Percentiles rank a stretch among this genome's conserved stretches.
Conservation (phyloP, 768 basidiomycete genomes). For the Boletus sp. region DNA sequence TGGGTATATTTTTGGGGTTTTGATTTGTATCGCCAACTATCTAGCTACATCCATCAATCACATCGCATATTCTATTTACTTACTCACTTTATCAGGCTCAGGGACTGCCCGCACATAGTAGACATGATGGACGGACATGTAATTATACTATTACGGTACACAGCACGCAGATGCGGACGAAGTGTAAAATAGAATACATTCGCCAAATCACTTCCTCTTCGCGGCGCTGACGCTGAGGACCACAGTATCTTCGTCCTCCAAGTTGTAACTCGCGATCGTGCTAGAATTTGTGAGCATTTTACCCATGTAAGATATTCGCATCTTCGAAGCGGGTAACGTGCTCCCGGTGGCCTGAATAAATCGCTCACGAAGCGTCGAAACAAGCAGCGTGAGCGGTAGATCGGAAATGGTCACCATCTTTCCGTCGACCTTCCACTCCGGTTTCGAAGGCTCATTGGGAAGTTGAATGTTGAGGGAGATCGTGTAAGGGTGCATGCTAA, state of each 20-base stretch:
- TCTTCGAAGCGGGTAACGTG: constrained; percentile 73
- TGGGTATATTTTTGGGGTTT: constrained; percentile 10
- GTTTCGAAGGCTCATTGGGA: constrained; percentile 76
- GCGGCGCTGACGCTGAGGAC: constrained; percentile 73
- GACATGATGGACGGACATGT: constrained; percentile 16
- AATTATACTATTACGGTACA: constrained; percentile 7
- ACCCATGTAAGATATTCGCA: constrained; percentile 74
- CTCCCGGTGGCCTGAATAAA: constrained; percentile 78
- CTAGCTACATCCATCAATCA: constrained; percentile 17
- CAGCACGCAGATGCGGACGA: constrained; percentile 5
- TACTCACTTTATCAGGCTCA: constrained; percentile 17
- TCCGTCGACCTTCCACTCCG: constrained; percentile 93
- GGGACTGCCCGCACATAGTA: constrained; percentile 5
- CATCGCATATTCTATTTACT: constrained; percentile 15
- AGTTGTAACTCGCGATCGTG: constrained; percentile 82
- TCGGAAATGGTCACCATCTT: constrained; percentile 74
- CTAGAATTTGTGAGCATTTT: constrained; percentile 88
- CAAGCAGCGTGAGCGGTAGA: constrained; percentile 77
- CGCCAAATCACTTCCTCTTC: constrained; percentile 60
- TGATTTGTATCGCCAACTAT: constrained; percentile 2
- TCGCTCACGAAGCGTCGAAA: constrained; percentile 88
- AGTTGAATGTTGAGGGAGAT: constrained; percentile 85
- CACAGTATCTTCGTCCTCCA: constrained; percentile 88
- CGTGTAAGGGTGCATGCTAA: constrained; percentile 86
- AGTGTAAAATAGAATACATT: neutral